These are phyloP conservation scores for Diplocarpon mali DNA, from an alignment of 2,329 filamentous ascomycete genomes.

Conservation along the genomic window DNA sequence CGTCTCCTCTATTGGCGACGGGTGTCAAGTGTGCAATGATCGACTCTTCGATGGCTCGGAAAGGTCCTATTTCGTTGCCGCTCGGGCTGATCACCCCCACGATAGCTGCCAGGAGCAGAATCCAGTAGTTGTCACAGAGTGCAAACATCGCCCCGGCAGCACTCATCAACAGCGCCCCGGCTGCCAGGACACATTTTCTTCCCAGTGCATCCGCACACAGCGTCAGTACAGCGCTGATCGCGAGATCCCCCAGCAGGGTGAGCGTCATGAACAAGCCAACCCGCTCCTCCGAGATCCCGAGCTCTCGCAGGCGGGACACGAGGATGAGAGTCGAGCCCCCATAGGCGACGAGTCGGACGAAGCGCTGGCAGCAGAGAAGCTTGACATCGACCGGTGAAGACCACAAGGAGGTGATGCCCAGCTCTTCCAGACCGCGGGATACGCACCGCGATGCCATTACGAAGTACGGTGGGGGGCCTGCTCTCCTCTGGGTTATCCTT, in stretches of 20 bases:
- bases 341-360: slow-evolving; percentile 54
- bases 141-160: slow-evolving; percentile 46
- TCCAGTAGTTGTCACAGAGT: slow-evolving; percentile 41
- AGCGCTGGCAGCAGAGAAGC: slow-evolving; percentile 46
- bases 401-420: slow-evolving; percentile 35
- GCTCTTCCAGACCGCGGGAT: too few species aligned
- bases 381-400: slow-evolving; percentile 39
- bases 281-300: slow-evolving; percentile 38
- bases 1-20: slow-evolving; percentile 36
- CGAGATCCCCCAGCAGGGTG: slow-evolving; percentile 48
- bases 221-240: slow-evolving; percentile 48
- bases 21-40: slow-evolving; percentile 45
- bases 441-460: too few species aligned
- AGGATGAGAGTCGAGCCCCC: slow-evolving; percentile 47
- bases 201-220: slow-evolving; percentile 47
- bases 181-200: slow-evolving; percentile 39
- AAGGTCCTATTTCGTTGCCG: slow-evolving; percentile 54
- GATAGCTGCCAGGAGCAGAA: slow-evolving; percentile 45
- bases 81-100: slow-evolving; percentile 51
- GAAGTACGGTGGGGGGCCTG: too few species aligned
- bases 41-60: slow-evolving; percentile 50
- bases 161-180: slow-evolving; percentile 45
- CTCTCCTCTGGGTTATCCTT: too few species aligned
- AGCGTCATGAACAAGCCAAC: slow-evolving; percentile 57
- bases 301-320: slow-evolving; percentile 41